Base-by-base conservation (phyloP, 2,329 filamentous ascomycete genomes). In the Epichloe festucae region DNA sequence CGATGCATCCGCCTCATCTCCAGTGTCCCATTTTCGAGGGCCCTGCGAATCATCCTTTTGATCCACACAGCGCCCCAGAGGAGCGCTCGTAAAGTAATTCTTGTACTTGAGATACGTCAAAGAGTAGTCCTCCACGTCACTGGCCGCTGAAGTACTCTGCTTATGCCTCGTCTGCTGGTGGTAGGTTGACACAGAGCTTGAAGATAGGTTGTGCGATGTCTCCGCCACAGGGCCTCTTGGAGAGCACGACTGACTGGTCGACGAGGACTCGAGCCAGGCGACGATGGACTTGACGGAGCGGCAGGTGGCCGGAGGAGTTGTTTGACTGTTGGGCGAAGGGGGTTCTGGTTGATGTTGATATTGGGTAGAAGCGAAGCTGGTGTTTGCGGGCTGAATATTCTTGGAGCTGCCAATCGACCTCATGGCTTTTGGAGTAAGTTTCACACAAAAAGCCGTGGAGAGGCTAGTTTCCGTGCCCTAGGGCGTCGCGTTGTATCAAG, bases 41-140 rank as follows among this genome's bases (percentile, higher is more conserved):
- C 19, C 23, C 3, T n/a, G 34, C 17, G 31, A 17, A n/a, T 14
- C 31, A 5, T 35, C 31, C n/a, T 48, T 7, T 5, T 49, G 51
- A 42, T 67, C 65, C 2, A 68, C 54, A 47, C 65, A 66, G 31
- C 66, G 55, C 5, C 51, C 59, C 14, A 68, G 54, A 1, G 65
- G 62, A n/a, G 48, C 53, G 42, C 61, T 60, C 1, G 57, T 58
- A 48, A 65, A 66, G 52, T 64, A 69, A 3, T 57, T 49, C 39
- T 61, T 63, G 53, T 67, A 67, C 42, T 63, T 60, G 12, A 67
- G 57, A 17, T 65, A 51, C 3, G 63, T 65, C 52, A 68, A 55
- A 10, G 62, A 65, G 52, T 66, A 61, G 3, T 64, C 62, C 40
- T 65, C 64, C 23, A 60, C 58, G 27, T 57, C 57, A 12, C 50